A percentile compares a stretch with the other conserved stretches of the same genome.
These are phyloP conservation scores for Ramaria rubella DNA, from an alignment of 768 basidiomycete genomes.

Conservation along the genomic window DNA sequence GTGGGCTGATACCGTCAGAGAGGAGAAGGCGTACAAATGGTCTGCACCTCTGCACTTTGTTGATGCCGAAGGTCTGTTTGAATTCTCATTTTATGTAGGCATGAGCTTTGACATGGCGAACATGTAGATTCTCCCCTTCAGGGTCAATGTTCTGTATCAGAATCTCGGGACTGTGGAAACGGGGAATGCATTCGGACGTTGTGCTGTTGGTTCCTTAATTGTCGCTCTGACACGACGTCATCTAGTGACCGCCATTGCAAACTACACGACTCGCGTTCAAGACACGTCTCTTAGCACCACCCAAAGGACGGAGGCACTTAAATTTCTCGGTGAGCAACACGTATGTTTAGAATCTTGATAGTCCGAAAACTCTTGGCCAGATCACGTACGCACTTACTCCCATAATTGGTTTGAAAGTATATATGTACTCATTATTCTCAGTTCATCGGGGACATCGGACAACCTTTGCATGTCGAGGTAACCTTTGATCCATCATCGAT, in stretches of 20 bases:
- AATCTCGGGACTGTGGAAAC: conserved; percentile 40
- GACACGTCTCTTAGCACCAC: conserved; percentile 34
- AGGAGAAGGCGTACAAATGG: conserved; percentile 26
- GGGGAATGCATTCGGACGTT: conserved; percentile 26
- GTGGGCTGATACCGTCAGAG: conserved; percentile 18
- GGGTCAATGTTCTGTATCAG: conserved; percentile 42
- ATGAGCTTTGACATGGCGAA: not conserved
- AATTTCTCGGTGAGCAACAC: conserved; percentile 43
- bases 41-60: conserved; percentile 37
- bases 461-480: no score
- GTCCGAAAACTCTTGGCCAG: no score
- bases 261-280: conserved; percentile 46
- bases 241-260: conserved; percentile 48
- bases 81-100: not conserved
- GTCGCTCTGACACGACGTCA: not conserved
- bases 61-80: conserved; percentile 35
- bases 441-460: no score
- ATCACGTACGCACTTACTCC: no score
- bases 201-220: not conserved
- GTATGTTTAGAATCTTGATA: no score
- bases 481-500: no score
- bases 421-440: no score
- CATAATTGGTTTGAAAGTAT: no score
- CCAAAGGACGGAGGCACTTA: conserved; percentile 45
- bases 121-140: conserved; percentile 33